Base-by-base conservation (phyloP, 306 rosid species). In the Lathyrus tuberosus region DNA sequence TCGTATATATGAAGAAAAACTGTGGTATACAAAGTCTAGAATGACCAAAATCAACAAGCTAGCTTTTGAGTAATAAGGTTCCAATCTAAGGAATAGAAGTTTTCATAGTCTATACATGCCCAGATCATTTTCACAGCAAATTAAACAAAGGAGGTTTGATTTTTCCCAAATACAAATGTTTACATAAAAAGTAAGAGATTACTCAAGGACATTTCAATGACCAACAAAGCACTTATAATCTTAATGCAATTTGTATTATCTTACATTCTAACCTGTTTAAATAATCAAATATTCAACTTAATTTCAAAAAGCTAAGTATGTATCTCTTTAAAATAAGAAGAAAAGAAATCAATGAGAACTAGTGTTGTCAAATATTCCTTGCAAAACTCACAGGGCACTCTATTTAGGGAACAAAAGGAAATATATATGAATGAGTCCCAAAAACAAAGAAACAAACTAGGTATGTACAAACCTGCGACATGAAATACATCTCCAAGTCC, bases 381-480 rank as follows among this genome's bases (percentile, higher is more conserved):
- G 61, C 70, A 67, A 48, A 48, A 67, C 18, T 48, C 60, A 67
- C 15, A 3, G 41, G 47, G 17, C 18, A 15, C 47, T 47, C 16
- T 47, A 48, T 48, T 48, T 5, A 48, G 30, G 33, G 61, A 48
- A 67, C 31, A 67, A 31, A 48, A 17, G 18, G 4, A 67, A 67
- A 11, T 4, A 31, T 17, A 67, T 12, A 31, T 11, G 62, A 68
- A 52, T 4, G n/a, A 52, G 8, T 6, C 48, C 37, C 38, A 53
- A 51, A 37, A 35, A 37, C 37, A 69, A 69, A 52, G 10, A 14
- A 52, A 15, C 22, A 26, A 35, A 1, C 38, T 20, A 13, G 5
- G 13, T 52, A 37, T 69, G 63, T 14, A 37, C 63, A 69, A 69
- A 69, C 62, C 51, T 69, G 73, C 31, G 17, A 5, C 46, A 31